Conservation (phyloP, 495 filamentous ascomycete genomes). For the Penicillium waksmanii region DNA sequence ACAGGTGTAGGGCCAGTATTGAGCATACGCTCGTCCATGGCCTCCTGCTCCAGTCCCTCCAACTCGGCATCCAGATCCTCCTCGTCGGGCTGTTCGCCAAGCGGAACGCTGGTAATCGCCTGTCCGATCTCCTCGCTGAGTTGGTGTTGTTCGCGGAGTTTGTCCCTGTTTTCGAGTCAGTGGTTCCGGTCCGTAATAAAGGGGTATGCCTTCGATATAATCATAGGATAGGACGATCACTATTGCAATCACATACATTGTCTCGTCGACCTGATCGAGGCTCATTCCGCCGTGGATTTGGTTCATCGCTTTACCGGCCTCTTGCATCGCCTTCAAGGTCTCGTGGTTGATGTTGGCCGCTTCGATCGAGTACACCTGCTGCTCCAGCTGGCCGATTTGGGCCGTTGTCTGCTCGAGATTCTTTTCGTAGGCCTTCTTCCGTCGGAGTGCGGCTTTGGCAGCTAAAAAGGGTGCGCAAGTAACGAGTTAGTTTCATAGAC, state of each 20-base stretch:
- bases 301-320: slow-evolving; percentile 85
- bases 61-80: slow-evolving; percentile 81
- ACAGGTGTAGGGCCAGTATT: slow-evolving; percentile 80
- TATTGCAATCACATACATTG: slow-evolving; percentile 70
- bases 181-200: background rate
- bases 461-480: slow-evolving; percentile 51
- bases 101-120: slow-evolving; percentile 73
- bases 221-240: background rate
- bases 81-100: slow-evolving; percentile 80
- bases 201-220: background rate
- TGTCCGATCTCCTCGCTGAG: slow-evolving; percentile 89
- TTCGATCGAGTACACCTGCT: slow-evolving; percentile 96
- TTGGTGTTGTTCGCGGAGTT: slow-evolving; percentile 87
- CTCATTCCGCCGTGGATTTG: slow-evolving; percentile 87
- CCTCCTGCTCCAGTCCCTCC: slow-evolving; percentile 78
- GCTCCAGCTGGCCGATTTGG: slow-evolving; percentile 89
- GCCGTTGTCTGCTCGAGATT: slow-evolving; percentile 85
- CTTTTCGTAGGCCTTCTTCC: slow-evolving; percentile 93
- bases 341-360: slow-evolving; percentile 98
- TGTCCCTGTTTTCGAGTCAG: slow-evolving; percentile 64
- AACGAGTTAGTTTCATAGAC: slow-evolving; percentile 5
- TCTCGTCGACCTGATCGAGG: slow-evolving; percentile 89
- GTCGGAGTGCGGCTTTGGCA: slow-evolving; percentile 86
- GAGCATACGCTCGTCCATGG: slow-evolving; percentile 92
- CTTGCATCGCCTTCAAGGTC: slow-evolving; percentile 92